Percentiles rank a stretch among this genome's conserved stretches.
These are phyloP conservation scores for Mortierella sp. DNA, from an alignment of 371 early-diverging fungal genomes.

Conservation along the genomic window DNA sequence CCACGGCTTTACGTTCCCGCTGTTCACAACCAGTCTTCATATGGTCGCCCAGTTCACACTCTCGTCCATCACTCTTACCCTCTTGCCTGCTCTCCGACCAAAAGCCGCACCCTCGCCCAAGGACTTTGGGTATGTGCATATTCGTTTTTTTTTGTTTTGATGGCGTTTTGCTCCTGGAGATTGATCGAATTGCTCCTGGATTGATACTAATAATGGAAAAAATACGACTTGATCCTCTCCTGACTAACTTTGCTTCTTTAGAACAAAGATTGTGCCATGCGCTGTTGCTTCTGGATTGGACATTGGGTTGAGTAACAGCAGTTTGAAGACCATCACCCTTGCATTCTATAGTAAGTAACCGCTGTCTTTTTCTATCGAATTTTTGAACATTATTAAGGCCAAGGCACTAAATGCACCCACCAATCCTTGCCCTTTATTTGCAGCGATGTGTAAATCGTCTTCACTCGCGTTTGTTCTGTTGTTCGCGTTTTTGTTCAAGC, in stretches of 20 bases:
- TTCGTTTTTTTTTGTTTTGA: neutral
- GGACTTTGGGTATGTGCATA: constrained; percentile 68
- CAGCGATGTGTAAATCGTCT: constrained; percentile 93
- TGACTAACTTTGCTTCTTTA: constrained; percentile 25
- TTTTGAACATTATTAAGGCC: neutral
- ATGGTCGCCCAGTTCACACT: constrained; percentile 80
- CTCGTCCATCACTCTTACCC: constrained; percentile 66
- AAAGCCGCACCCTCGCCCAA: constrained; percentile 61
- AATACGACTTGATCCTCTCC: neutral
- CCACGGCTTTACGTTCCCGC: constrained; percentile 83
- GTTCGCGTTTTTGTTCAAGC: constrained; percentile 88
- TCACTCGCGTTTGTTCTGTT: constrained; percentile 89
- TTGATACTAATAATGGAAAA: neutral
- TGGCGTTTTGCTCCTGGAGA: neutral
- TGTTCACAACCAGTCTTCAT: constrained; percentile 83
- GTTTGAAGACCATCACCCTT: constrained; percentile 86
- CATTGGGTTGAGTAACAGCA: constrained; percentile 90
- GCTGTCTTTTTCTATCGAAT: neutral
- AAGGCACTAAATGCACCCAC: neutral
- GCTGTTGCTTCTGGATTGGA: constrained; percentile 91
- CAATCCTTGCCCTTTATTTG: neutral
- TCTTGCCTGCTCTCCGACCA: constrained; percentile 70
- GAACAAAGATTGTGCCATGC: constrained; percentile 83
- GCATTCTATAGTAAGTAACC: constrained; percentile 86
- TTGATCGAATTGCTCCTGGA: neutral